Base-by-base conservation (phyloP, 805 yeast species). In the Nakazawaea holstii region DNA sequence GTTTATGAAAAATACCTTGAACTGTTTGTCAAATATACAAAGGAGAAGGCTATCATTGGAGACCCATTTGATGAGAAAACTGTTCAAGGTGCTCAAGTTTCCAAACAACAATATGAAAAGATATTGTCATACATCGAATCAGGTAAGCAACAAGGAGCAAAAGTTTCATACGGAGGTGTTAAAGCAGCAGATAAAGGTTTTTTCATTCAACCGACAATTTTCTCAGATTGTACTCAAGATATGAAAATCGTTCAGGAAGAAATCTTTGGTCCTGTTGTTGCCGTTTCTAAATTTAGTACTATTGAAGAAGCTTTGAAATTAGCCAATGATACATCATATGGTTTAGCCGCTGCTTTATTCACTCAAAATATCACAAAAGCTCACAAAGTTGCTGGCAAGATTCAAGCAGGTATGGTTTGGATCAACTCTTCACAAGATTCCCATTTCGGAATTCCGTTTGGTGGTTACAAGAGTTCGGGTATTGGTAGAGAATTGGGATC, bases 401-500 rank as follows among this genome's bases (percentile, higher is more conserved):
- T 72, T 37, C 71, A 71, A 55, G 62, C 74, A 4, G 77, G 77
- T 49, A 67, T 67, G 61, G 68, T 73, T 38, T 74, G 79, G 78
- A 68, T 74, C 52, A 75, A 74, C 58, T 67, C 76, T 1, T 71
- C 73, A 46, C 73, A 73, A 54, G 77, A 72, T 49, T 66, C 69
- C 33, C 72, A 72, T 51, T 59, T 66, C 41, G 68, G 68, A 53
- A 58, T 73, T 48, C 82, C 82, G 44, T 78, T 78, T 52, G 84
- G 84, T 43, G 82, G 82, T 56, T 75, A 75, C 39, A 78, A 78
- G 59, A 62, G 68, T 67, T 66, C 79, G 15, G 72, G 69, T 35
- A 80, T 82, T 15, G 87, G 72, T 73, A 50, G 87, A 61, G 87
- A 82, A 62, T 68, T 82, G 49, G 87, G 87, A 33, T 76, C 77